Base-by-base conservation (phyloP, 2,329 filamentous ascomycete species). In the Lecanosticta acicola region DNA sequence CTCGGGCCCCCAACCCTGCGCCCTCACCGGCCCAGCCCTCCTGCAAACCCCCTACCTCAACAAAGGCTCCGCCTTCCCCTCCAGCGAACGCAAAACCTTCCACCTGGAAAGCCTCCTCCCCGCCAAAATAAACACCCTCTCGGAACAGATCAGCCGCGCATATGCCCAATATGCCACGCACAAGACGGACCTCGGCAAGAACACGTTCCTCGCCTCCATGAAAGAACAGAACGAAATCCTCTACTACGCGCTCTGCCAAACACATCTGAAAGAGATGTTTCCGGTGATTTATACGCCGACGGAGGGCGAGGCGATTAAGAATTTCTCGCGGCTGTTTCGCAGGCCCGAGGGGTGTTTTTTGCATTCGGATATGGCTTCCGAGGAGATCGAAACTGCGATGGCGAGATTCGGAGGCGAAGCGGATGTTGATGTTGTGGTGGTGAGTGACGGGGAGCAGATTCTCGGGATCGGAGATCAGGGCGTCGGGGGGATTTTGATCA, bases 211-310 rank as follows among this genome's bases (percentile, higher is more conserved):
- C 73, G 86, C 85, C 0, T 88, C 84, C 40, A 73, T 94, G 71
- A 89, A 87, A 60, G 81, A 87, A 57, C 89, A 94, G 66, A 94
- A 93, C 66, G 78, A 85, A 50, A 85, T 94, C 1, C 67, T 94
- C 1, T 94, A 87, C 64, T 94, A 83, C 66, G 81, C 75, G 78
- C 74, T 94, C 8, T 74, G 93, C 5, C 77, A 86, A 62, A 80
- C 85, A 3, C 83, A 94, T 58, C 68, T 94, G 16, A 82, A 85
- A 53, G 87, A 94, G 61, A 93, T 94, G 85, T 90, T 94, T 60
- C 81, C 83, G 33, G 72, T 94, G n/a, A 86, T 94, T 20, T 95
- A 94, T 61, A 94, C 89, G 0, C 89, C 89, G 0, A 94, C 89
- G 0, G 88, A 94, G 67, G 87, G 86, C 7, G 87, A 94, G 33